Evolutionary conservation across 2,329 filamentous ascomycete species (phyloP).

Genomic region (Scolecobasidium constrictum): DNA sequence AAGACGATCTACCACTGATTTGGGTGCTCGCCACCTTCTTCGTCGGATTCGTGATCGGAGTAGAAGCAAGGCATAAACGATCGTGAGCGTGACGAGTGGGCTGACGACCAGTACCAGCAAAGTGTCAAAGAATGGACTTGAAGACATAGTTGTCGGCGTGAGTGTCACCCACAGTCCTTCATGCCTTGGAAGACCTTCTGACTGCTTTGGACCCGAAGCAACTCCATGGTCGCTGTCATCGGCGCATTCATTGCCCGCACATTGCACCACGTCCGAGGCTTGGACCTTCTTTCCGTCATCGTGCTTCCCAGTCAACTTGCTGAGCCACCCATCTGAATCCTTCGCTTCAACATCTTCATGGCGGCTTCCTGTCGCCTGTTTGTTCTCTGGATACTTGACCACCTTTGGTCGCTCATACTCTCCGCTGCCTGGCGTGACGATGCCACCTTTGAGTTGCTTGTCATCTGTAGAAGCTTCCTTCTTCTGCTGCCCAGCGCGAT

Average conservation of each 20-base stretch:
- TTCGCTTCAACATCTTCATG: background rate
- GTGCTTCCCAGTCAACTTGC: slow-evolving; percentile 3
- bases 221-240: background rate
- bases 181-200: slow-evolving; percentile 30
- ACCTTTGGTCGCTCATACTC: slow-evolving; percentile 40
- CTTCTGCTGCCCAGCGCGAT: slow-evolving; percentile 9
- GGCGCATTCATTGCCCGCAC: slow-evolving; percentile 7
- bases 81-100: slow-evolving; percentile 79
- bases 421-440: slow-evolving; percentile 60
- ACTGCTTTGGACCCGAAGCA: slow-evolving; percentile 13
- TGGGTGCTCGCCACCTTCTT: slow-evolving; percentile 90
- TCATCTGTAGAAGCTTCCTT: slow-evolving; percentile 13
- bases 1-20: slow-evolving; percentile 88
- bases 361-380: background rate
- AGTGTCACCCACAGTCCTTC: slow-evolving; percentile 95
- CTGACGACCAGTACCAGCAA: slow-evolving; percentile 94
- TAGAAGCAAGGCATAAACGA: slow-evolving; percentile 83
- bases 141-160: slow-evolving; percentile 76
- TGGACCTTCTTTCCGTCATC: background rate
- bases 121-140: slow-evolving; percentile 90
- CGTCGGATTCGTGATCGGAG: slow-evolving; percentile 80
- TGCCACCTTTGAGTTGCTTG: slow-evolving; percentile 47
- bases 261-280: background rate
- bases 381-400: background rate
- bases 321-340: slow-evolving; percentile 4